A percentile compares a stretch with the other conserved stretches of the same genome.
Evolutionary conservation across 108 stramenopile species (phyloP).

Genomic region (Epithemia pelagica): DNA sequence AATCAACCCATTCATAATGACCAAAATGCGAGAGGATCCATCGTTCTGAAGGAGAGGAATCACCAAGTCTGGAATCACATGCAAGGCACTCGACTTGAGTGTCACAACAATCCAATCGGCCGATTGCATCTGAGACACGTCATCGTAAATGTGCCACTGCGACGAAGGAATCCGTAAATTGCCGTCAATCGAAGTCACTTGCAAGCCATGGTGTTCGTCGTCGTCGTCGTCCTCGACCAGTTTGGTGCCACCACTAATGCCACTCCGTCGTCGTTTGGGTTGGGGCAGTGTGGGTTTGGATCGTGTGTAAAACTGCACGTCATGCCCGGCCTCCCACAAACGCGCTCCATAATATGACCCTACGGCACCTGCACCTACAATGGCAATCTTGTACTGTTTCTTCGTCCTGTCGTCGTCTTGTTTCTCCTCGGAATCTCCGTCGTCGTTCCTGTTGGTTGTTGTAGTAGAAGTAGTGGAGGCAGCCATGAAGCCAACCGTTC

Average conservation of each 20-base stretch:
- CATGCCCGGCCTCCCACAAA: constrained; percentile 63
- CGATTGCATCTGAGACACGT: constrained; percentile 25
- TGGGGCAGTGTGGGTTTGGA: constrained; percentile 35
- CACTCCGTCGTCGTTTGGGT: constrained; percentile 28
- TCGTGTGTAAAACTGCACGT: constrained; percentile 71
- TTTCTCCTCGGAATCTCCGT: too few species aligned
- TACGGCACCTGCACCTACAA: constrained; percentile 61
- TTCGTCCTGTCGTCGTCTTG: background rate
- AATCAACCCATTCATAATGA: constrained; percentile 83
- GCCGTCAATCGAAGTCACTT: constrained; percentile 54
- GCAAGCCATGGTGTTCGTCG: too few species aligned
- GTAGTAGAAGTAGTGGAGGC: too few species aligned
- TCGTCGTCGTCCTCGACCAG: constrained; percentile 29
- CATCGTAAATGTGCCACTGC: constrained; percentile 41
- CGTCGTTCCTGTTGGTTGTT: too few species aligned
- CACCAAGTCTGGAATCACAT: constrained; percentile 49
- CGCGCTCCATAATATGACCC: constrained; percentile 65
- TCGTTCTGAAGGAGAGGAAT: constrained; percentile 42
- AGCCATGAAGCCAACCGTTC: too few species aligned
- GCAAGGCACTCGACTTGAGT: constrained; percentile 55
- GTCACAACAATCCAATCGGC: constrained; percentile 81
- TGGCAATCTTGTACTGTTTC: constrained; percentile 19
- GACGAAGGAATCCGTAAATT: constrained; percentile 58
- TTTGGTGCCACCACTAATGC: constrained; percentile 28
- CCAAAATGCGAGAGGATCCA: constrained; percentile 47